Evolutionary conservation across 2,329 filamentous ascomycete genomes (phyloP).

Genomic region (Coniochaeta pulveracea): DNA sequence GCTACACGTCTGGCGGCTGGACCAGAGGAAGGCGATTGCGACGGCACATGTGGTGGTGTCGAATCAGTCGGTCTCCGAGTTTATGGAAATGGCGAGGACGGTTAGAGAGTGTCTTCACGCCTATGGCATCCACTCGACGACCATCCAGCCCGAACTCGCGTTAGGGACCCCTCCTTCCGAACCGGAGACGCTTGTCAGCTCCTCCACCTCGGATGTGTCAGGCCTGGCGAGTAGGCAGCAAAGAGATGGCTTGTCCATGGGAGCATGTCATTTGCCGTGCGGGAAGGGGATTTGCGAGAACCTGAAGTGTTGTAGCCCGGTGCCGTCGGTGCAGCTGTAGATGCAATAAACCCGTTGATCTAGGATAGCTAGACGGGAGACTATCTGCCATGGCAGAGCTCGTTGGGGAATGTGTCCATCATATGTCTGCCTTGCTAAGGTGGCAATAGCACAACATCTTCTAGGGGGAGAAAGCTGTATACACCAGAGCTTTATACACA

Average conservation of each 20-base stretch:
- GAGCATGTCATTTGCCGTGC: constrained; percentile 40
- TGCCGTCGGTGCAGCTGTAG: constrained; percentile 4
- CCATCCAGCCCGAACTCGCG: constrained; percentile 53
- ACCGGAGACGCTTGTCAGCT: not conserved
- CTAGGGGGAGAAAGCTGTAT: too few species aligned
- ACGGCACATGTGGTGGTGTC: constrained; percentile 57
- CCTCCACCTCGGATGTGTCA: constrained; percentile 6
- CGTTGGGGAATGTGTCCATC: too few species aligned
- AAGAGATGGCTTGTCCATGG: constrained; percentile 12
- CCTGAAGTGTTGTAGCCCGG: constrained; percentile 34
- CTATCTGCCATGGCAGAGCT: too few species aligned
- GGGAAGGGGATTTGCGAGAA: constrained; percentile 33
- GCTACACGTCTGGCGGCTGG: constrained; percentile 62
- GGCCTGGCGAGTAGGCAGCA: constrained; percentile 1
- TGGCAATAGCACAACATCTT: too few species aligned
- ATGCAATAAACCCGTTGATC: not conserved
- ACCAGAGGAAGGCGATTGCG: constrained; percentile 59
- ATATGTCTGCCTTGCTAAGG: too few species aligned
- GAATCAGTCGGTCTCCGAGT: constrained; percentile 41
- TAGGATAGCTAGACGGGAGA: too few species aligned
- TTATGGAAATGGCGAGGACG: constrained; percentile 48
- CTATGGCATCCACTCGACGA: constrained; percentile 62
- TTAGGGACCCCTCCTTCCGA: not conserved
- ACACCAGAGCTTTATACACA: too few species aligned
- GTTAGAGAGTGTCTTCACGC: constrained; percentile 60